Evolutionary conservation across 176 grass and related monocot genomes (phyloP), one percentile per base, ranked within the genome.

Genomic region (Eremochloa ophiuroides): DNA sequence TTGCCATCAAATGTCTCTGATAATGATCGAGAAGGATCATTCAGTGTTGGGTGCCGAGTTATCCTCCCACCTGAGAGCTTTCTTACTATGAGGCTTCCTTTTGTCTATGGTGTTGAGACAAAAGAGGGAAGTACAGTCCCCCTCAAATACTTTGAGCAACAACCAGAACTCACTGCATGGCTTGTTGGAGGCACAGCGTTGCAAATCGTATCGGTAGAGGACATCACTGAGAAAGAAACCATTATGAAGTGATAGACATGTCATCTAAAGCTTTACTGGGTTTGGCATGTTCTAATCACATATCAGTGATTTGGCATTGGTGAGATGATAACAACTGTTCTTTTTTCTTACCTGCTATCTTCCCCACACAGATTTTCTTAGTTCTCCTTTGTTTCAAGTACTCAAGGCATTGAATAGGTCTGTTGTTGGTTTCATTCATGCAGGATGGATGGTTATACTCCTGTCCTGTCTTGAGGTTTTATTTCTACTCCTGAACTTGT

Each of bases 1-100:
- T 84, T 98, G 70, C 93, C 92, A 34, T 71, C 80, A 23, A 89
- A 87, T 74, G 73, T 89, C 6, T 83, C 75, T 53, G 87, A 95
- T 53, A 67, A 71, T 82, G 92, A 95, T 31, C 84, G 85, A 69
- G 86, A 90, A 83, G 88, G 86, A 75, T 64, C 70, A 72, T 98
- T 98, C 79, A 91, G 73, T n/a, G 75, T 95, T 76, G 88, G 88
- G 42, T 95, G 82, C 22, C 89, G 85, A 75, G 84, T 91, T 77
- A 74, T 98, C 64, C 87, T 98, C 81, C 96, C 93, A 79, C 93
- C 96, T 13, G 90, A 93, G 82, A 98, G 96, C 69, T 95, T 98
- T 86, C 88, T 98, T 79, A 89, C 91, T 48, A 78, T 98, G 75
- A 95, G 88, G 72, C 96, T 98, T 46, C 96, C 96, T 47, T 95